phyloP scores from a whole-genome alignment of 345 rosid species.

The Cardamine resedifolia region DNA sequence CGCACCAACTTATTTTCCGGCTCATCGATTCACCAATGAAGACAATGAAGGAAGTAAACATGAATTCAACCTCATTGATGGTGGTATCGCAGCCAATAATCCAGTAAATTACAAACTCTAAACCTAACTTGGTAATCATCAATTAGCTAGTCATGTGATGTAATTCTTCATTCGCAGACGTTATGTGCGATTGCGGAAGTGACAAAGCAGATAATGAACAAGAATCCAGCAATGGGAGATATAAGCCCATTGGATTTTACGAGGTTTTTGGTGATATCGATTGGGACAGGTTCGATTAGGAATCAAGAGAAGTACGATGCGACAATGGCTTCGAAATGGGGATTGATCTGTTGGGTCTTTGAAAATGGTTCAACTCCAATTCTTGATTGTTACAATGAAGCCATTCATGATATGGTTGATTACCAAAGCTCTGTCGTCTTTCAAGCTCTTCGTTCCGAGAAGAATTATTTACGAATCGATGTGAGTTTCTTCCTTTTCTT shows the following conservation, averaged over 20 bases:
- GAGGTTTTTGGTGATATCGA: conserved; percentile 60
- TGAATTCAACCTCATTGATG: conserved; percentile 77
- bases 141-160: neutral
- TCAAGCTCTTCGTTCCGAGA: conserved; percentile 56
- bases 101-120: conserved; percentile 46
- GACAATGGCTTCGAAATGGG: conserved; percentile 62
- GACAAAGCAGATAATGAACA: conserved; percentile 50
- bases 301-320: conserved; percentile 47
- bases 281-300: conserved; percentile 66
- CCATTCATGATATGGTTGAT: conserved; percentile 64
- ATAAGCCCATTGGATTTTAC: conserved; percentile 54
- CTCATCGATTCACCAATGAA: conserved; percentile 52
- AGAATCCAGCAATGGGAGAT: conserved; percentile 48
- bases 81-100: conserved; percentile 67
- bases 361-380: conserved; percentile 50
- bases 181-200: conserved; percentile 67
- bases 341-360: conserved; percentile 55
- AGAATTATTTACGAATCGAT: conserved; percentile 65
- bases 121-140: neutral
- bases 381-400: conserved; percentile 52
- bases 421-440: conserved; percentile 60
- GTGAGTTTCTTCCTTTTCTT: conserved; percentile 41
- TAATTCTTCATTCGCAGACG: conserved; percentile 42
- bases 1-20: conserved; percentile 74
- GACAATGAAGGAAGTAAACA: conserved; percentile 35